Evolutionary conservation across 495 filamentous ascomycete species (phyloP).

Genomic region (Schizothecium vesticola): DNA sequence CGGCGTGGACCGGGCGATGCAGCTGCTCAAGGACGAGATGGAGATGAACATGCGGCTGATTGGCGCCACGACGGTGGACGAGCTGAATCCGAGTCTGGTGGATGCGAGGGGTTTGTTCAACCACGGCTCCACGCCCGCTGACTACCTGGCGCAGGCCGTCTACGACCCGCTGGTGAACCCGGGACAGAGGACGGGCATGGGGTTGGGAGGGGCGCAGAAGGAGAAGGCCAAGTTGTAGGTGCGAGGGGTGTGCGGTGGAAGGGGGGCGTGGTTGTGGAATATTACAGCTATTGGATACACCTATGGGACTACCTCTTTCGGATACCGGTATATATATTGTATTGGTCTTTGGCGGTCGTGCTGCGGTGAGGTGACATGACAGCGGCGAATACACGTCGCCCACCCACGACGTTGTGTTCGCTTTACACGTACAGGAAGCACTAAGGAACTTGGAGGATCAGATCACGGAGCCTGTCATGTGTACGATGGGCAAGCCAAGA

Average conservation of each 20-base stretch:
- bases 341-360: background rate
- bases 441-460: background rate
- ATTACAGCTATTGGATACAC: background rate
- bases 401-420: background rate
- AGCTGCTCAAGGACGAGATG: slow-evolving; percentile 95
- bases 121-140: slow-evolving; percentile 62
- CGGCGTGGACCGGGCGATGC: slow-evolving; percentile 88
- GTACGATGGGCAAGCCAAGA: background rate
- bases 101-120: slow-evolving; percentile 68
- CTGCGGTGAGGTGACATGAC: background rate
- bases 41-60: slow-evolving; percentile 98
- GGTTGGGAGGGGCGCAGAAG: slow-evolving; percentile 10
- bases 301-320: background rate
- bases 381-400: background rate
- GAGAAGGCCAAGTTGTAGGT: slow-evolving; percentile 25
- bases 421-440: background rate
- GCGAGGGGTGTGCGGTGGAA: background rate
- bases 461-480: background rate
- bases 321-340: background rate
- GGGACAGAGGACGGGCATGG: slow-evolving; percentile 30
- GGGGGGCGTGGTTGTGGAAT: background rate
- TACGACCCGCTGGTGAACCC: slow-evolving; percentile 44
- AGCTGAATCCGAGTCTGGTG: slow-evolving; percentile 72
- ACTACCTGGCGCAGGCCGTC: slow-evolving; percentile 51
- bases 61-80: slow-evolving; percentile 64